Base-by-base conservation (phyloP, 2,329 filamentous ascomycete species). In the Ophiostoma pallidulum region DNA sequence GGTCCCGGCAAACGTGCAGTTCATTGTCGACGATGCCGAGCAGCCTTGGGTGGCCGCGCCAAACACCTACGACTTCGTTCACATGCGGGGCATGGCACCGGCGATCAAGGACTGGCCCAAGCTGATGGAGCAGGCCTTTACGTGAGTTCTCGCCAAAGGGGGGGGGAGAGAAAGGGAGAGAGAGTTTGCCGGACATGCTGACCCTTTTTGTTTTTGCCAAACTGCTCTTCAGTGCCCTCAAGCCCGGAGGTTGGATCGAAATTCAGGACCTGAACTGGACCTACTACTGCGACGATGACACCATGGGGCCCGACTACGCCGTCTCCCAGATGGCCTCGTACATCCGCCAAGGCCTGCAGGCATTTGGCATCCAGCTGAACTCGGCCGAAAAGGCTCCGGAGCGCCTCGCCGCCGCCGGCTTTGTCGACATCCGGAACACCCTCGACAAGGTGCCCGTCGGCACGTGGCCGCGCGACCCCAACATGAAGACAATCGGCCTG, bases 41-140 rank as follows among this genome's bases (percentile, higher is more conserved):
- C 69, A 68, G 43, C 57, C 58, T 74, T 70, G 70, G 13, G 68
- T 73, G 48, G 67, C 73, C 48, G 74, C 72, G 41, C 60, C 66
- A 7, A 64, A 72, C 48, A 37, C 41, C 19, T 80, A 76, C 50
- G 77, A 82, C 56, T 78, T 75, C 51, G 70, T 80, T 13, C 78
- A 82, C 58, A 69, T 73, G n/a, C 68, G 78, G 3, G 71, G 76
- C 48, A 73, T 74, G 1, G 71, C 74, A 13, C 70, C 70, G 59
- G 68, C 70, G 2, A 68, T 81, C 40, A 71, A 66, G 41, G 66
- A 80, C 56, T 62, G 64, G 44, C 63, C 64, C 3, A 56, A 55
- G n/a, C 58, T 70, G 14, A 55, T 60, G n/a, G 69, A 62, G 45
- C 46, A 49, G 9, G 48, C 47, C 3, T 51, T 36, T 18, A 13